These are phyloP conservation scores for Alternaria alternata DNA, from an alignment of 2,329 filamentous ascomycete genomes.

Conservation along the genomic window DNA sequence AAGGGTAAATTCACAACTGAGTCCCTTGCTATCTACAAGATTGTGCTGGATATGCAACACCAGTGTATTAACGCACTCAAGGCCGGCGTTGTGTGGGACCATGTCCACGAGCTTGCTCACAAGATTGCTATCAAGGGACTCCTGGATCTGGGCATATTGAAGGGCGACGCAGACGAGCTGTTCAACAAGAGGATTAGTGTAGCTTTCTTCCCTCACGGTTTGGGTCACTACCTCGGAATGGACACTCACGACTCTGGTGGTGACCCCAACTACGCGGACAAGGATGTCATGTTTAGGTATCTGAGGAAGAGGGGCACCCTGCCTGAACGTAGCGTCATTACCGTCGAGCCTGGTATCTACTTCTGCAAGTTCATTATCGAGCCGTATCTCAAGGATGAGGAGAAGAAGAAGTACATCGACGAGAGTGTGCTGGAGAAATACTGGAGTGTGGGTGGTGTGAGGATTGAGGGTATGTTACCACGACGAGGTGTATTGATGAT, in stretches of 20 bases:
- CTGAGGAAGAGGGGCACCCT: slow-evolving; percentile 78
- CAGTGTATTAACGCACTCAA: slow-evolving; percentile 77
- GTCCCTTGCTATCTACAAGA: slow-evolving; percentile 70
- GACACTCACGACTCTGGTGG: slow-evolving; percentile 62
- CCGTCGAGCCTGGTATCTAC: slow-evolving; percentile 91
- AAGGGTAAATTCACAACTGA: slow-evolving; percentile 61
- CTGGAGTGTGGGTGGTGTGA: slow-evolving; percentile 83
- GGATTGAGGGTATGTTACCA: slow-evolving; percentile 71
- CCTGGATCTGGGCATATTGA: slow-evolving; percentile 76
- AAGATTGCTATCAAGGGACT: slow-evolving; percentile 83
- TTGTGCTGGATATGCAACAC: slow-evolving; percentile 87
- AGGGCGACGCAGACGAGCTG: slow-evolving; percentile 61
- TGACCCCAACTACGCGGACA: slow-evolving; percentile 66
- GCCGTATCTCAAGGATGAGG: slow-evolving; percentile 69
- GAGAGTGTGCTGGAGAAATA: slow-evolving; percentile 70
- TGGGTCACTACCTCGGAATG: slow-evolving; percentile 62
- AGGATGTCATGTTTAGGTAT: slow-evolving; percentile 86
- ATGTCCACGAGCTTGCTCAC: slow-evolving; percentile 82
- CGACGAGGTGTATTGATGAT: background rate
- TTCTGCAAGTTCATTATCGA: slow-evolving; percentile 78
- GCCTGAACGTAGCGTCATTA: slow-evolving; percentile 83
- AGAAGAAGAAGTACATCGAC: slow-evolving; percentile 72
- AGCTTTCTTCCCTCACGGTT: slow-evolving; percentile 61
- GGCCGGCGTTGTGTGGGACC: slow-evolving; percentile 79
- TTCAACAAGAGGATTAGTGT: slow-evolving; percentile 56